Evolutionary conservation across 139 green algal species (phyloP), one percentile per base, ranked within the genome.

Genomic region (Trebouxia sp.): DNA sequence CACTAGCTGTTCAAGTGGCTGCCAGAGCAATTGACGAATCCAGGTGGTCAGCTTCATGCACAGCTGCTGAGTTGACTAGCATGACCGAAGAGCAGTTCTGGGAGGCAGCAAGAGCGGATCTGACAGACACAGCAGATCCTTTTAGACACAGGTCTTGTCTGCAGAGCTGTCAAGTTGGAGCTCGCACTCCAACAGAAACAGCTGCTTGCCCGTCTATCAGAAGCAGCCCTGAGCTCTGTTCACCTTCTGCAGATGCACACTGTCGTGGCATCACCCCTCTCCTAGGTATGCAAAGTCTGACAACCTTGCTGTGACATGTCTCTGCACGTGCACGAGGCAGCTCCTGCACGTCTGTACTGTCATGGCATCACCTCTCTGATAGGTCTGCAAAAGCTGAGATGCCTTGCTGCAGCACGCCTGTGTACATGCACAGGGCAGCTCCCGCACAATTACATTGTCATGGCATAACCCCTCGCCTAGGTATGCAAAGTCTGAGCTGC

Each of bases 71-170:
- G 56, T 15, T 72, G 62, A 72, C n/a, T 17, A 72, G 62, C 62
- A 32, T 72, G 32, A 72, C 32, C 43, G 62, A 72, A 15, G 20
- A 72, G 7, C 32, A 72, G 11, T 72, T 72, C 62, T 72, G 62
- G 62, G 32, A 43, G 43, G 62, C 62, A 14, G 62, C 62, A 28
- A 32, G 32, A 45, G 62, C 3, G 5, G 62, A 72, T 39, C 32
- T 72, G 32, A 12, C 37, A 2, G 62, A 72, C 35, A 72, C 62
- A 45, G 62, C 35, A 15, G 62, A 72, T 30, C 6, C 62, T 45
- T 32, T 72, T 10, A 72, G 35, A 35, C 62, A 72, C 37, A 24
- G 11, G 62, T 72, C 62, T 17, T 26, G 47, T 14, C 47, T 53
- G 20, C 26, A 35, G 9, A 24, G 28, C 3, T 12, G 0, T 72